A percentile compares a stretch with the other conserved stretches of the same genome.
Conservation (phyloP, 139 green algal genomes). For the Haematococcus sp. region DNA sequence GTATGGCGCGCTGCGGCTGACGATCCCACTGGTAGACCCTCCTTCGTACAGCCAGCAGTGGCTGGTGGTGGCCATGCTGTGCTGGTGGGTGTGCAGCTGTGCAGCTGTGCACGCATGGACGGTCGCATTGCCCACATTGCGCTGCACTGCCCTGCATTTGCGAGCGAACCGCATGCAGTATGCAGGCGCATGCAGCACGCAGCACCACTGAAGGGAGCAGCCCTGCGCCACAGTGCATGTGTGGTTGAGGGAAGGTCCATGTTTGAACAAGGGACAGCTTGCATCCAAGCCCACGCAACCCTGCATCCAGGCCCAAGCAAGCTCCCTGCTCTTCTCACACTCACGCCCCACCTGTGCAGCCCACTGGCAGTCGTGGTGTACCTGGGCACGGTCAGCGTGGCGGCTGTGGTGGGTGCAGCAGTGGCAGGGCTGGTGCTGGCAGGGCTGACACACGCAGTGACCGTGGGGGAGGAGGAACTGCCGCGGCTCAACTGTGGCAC, state of each 20-base stretch:
- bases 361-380: constrained; percentile 29
- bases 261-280: too few relatives aligned
- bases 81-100: constrained; percentile 1
- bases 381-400: constrained; percentile 7
- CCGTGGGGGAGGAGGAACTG: constrained; percentile 23
- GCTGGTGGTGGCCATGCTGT: constrained; percentile 56
- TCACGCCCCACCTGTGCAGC: constrained; percentile 12
- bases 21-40: constrained; percentile 48
- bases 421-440: constrained; percentile 6
- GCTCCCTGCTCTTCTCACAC: too few relatives aligned
- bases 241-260: too few relatives aligned
- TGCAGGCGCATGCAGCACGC: too few relatives aligned
- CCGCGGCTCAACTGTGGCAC: constrained; percentile 19
- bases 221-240: too few relatives aligned
- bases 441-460: constrained; percentile 7
- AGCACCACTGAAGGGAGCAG: too few relatives aligned
- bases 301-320: too few relatives aligned
- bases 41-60: constrained; percentile 58
- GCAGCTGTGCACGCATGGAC: too few relatives aligned
- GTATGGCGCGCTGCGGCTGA: constrained; percentile 43
- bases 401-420: constrained; percentile 10
- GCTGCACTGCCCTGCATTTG: too few relatives aligned
- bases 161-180: too few relatives aligned
- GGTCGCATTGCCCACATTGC: too few relatives aligned
- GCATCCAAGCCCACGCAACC: too few relatives aligned